Evolutionary conservation across 768 basidiomycete species (phyloP).

Genomic region (Gloeophyllum trabeum): DNA sequence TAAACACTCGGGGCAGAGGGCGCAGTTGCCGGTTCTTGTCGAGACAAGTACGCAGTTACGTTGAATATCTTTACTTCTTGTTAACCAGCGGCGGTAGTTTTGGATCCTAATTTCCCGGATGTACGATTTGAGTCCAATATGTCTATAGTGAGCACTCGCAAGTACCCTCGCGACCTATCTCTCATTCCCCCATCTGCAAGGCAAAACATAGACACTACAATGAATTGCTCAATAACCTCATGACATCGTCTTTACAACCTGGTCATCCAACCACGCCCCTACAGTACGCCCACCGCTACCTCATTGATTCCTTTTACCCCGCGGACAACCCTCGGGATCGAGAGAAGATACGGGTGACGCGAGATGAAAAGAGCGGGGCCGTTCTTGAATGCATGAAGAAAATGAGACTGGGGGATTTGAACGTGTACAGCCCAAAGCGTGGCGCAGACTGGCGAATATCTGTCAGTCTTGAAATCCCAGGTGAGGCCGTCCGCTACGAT

Average conservation of each 20-base stretch:
- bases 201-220: conserved; percentile 85
- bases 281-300: conserved; percentile 63
- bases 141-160: conserved; percentile 53
- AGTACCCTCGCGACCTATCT: conserved; percentile 3
- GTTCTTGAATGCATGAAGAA: conserved; percentile 70
- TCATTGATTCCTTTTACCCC: conserved; percentile 72
- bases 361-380: conserved; percentile 61
- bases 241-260: conserved; percentile 40
- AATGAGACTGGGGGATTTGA: conserved; percentile 75
- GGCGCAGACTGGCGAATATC: conserved; percentile 88
- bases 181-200: conserved; percentile 23
- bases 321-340: conserved; percentile 24
- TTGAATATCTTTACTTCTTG: conserved; percentile 52
- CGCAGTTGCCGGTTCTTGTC: conserved; percentile 61
- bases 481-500: conserved; percentile 29
- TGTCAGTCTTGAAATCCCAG: conserved; percentile 83
- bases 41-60: conserved; percentile 63
- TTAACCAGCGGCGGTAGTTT: conserved; percentile 53
- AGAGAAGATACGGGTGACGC: conserved; percentile 73
- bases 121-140: conserved; percentile 89
- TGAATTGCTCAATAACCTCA: conserved; percentile 73
- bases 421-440: conserved; percentile 76
- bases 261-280: conserved; percentile 46
- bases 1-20: conserved; percentile 37
- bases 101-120: conserved; percentile 48